Percentiles rank a stretch among this genome's conserved stretches.
Evolutionary conservation across 73 alveolate species (phyloP).

Genomic region (Paramecium sonneborni): DNA sequence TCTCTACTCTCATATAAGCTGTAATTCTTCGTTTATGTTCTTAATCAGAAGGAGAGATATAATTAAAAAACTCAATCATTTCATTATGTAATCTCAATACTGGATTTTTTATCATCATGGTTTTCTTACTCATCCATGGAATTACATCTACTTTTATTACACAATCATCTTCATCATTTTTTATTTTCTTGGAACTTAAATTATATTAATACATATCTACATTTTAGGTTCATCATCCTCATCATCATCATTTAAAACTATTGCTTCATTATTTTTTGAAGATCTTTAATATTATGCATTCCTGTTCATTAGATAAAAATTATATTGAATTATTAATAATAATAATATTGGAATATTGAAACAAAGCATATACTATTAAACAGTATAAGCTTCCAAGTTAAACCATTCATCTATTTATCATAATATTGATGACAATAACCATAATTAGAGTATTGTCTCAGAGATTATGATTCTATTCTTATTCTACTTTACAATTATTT

Average conservation of each 20-base stretch:
- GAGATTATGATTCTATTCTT: neutral
- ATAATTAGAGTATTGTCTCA: neutral
- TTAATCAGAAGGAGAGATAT: constrained; percentile 80
- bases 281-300: neutral
- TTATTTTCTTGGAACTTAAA: neutral
- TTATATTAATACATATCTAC: neutral
- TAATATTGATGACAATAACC: constrained; percentile 24
- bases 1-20: constrained; percentile 74
- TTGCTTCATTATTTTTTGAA: neutral
- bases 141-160: constrained; percentile 21
- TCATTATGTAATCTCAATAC: constrained; percentile 93
- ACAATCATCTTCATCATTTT: constrained; percentile 25
- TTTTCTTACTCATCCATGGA: constrained; percentile 60
- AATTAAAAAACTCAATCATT: constrained; percentile 91
- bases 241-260: neutral
- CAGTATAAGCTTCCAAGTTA: constrained; percentile 16
- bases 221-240: constrained; percentile 51
- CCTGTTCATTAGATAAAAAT: neutral
- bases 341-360: neutral
- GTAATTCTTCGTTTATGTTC: constrained; percentile 77
- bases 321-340: neutral
- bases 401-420: neutral
- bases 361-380: neutral
- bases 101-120: constrained; percentile 68
- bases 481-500: neutral